Evolutionary conservation across 805 yeast species (phyloP).

Genomic region (Candida schatavii): DNA sequence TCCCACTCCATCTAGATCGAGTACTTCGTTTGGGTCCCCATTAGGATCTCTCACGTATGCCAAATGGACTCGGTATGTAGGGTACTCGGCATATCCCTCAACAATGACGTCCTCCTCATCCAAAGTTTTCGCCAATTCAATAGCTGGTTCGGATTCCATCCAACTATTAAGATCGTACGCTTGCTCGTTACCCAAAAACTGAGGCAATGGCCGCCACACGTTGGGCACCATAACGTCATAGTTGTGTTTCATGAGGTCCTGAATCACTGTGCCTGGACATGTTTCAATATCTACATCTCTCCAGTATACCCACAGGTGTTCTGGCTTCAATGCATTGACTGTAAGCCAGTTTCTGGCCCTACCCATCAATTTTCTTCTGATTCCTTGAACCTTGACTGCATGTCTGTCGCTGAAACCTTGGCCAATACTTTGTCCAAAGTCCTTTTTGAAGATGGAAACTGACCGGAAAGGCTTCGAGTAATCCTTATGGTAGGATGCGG

Average conservation of each 20-base stretch:
- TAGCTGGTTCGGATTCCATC: conserved; percentile 82
- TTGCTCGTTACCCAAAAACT: conserved; percentile 85
- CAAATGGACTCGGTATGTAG: conserved; percentile 81
- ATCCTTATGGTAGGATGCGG: conserved; percentile 53
- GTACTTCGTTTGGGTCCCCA: conserved; percentile 61
- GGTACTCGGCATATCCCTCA: conserved; percentile 84
- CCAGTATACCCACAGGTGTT: conserved; percentile 92
- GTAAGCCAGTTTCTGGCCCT: conserved; percentile 84
- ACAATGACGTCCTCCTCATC: conserved; percentile 84
- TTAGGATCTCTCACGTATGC: conserved; percentile 64
- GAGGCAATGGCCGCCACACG: conserved; percentile 97
- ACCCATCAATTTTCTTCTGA: conserved; percentile 81
- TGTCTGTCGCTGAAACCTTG: conserved; percentile 88
- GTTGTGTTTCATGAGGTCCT: conserved; percentile 65
- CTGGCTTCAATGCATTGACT: conserved; percentile 69
- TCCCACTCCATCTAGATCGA: conserved; percentile 81
- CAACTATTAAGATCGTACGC: conserved; percentile 96
- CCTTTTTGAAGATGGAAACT: conserved; percentile 75
- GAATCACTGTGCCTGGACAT: conserved; percentile 74
- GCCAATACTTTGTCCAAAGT: conserved; percentile 88
- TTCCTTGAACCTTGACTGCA: conserved; percentile 82
- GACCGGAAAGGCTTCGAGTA: conserved; percentile 72
- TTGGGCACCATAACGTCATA: conserved; percentile 80
- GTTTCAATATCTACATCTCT: conserved; percentile 83
- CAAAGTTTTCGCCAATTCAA: conserved; percentile 59